A percentile compares a stretch with the other conserved stretches of the same genome.
Evolutionary conservation across 2,329 filamentous ascomycete species (phyloP).

Genomic region (Fusarium algeriense): DNA sequence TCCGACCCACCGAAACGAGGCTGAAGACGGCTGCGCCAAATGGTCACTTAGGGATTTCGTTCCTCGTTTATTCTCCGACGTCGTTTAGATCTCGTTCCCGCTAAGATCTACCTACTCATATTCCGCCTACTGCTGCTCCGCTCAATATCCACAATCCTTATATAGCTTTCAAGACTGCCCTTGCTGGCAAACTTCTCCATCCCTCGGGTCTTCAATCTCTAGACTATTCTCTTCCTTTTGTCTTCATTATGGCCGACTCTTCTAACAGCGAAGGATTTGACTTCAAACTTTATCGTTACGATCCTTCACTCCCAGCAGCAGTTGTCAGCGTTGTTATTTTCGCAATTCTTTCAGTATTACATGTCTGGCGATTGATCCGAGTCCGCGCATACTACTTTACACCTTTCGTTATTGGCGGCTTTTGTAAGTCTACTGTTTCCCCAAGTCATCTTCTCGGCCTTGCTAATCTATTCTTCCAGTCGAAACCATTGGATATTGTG

Average conservation of each 20-base stretch:
- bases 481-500: constrained; percentile 10
- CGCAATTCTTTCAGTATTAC: background rate
- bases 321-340: constrained; percentile 6
- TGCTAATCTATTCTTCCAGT: background rate
- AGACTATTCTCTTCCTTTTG: fast-evolving
- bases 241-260: background rate
- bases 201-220: background rate
- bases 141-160: too few species aligned
- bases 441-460: fast-evolving
- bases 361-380: constrained; percentile 2
- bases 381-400: constrained; percentile 16
- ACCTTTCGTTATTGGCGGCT: background rate
- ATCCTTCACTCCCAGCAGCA: constrained; percentile 5
- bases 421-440: background rate
- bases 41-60: background rate
- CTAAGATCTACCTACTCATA: background rate
- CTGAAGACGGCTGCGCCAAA: background rate
- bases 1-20: background rate
- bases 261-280: background rate
- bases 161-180: background rate
- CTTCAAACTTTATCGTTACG: constrained; percentile 20
- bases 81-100: background rate
- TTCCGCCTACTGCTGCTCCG: background rate
- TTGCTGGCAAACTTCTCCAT: background rate
- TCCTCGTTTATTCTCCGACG: background rate